phyloP scores from a whole-genome alignment of 352 stramenopile genomes.

The Pythium diclinum region DNA sequence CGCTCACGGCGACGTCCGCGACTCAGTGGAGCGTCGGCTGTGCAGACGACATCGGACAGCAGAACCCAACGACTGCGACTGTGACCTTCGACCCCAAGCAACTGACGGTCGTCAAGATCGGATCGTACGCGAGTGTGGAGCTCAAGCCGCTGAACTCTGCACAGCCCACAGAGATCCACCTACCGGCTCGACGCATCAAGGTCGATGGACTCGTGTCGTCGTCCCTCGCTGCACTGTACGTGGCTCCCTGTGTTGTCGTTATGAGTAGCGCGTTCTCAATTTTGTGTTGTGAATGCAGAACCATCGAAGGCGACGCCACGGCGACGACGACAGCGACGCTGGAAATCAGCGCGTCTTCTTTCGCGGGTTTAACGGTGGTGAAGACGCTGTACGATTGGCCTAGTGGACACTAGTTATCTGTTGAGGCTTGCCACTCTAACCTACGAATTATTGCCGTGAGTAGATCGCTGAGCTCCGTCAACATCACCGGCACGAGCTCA shows the following conservation, averaged over 20 bases:
- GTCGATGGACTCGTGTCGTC: not conserved
- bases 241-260: not conserved
- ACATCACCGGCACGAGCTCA: not conserved
- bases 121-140: not conserved
- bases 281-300: not conserved
- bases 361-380: not conserved
- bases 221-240: not conserved
- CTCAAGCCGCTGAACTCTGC: not conserved
- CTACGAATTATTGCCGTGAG: not conserved
- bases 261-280: too few relatives aligned
- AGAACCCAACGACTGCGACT: not conserved
- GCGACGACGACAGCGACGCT: not conserved
- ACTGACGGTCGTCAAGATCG: not conserved
- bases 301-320: not conserved
- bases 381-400: not conserved
- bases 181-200: not conserved
- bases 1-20: not conserved
- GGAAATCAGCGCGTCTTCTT: not conserved
- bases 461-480: not conserved
- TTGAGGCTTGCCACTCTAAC: not conserved
- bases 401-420: too few relatives aligned
- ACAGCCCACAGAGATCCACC: constrained; percentile 1
- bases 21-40: not conserved
- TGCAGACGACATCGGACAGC: not conserved
- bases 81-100: not conserved